These are phyloP conservation scores for Globisporangium echinulatum DNA, from an alignment of 352 stramenopile genomes.

Conservation along the genomic window DNA sequence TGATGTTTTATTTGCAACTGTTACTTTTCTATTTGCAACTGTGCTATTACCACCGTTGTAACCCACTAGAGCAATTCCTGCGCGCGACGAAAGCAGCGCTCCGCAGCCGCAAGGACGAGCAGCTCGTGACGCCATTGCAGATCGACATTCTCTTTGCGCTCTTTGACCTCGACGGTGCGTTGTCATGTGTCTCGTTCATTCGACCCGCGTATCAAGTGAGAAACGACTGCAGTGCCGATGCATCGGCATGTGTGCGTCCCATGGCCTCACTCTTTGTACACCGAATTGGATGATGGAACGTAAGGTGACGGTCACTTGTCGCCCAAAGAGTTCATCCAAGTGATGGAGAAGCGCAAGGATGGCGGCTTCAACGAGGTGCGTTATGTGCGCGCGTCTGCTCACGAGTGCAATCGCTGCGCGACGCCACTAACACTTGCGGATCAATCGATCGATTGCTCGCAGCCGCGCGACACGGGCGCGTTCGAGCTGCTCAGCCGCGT, in stretches of 20 bases:
- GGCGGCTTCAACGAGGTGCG: conserved; percentile 74
- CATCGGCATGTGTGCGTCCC: no score
- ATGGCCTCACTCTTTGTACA: no score
- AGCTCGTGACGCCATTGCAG: conserved; percentile 66
- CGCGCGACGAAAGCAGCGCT: conserved; percentile 64
- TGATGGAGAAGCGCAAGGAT: conserved; percentile 85
- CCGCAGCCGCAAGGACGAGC: conserved; percentile 43
- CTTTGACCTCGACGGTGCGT: conserved; percentile 70
- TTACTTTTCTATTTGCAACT: background rate
- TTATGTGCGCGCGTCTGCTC: background rate
- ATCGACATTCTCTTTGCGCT: conserved; percentile 83
- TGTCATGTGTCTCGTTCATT: background rate
- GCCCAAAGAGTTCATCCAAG: conserved; percentile 76
- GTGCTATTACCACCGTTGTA: background rate
- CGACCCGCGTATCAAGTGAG: no score
- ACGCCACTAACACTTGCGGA: background rate
- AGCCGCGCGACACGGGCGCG: conserved; percentile 73
- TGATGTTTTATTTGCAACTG: no score
- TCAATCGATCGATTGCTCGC: background rate
- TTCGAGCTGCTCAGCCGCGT: conserved; percentile 62
- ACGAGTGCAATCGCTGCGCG: background rate
- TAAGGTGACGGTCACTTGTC: conserved; percentile 72
- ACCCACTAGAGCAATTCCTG: conserved; percentile 66
- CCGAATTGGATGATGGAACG: no score
- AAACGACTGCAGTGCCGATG: no score